Evolutionary conservation across 83 land plant genomes (phyloP).

Genomic region (Isoetes engelmannii): DNA sequence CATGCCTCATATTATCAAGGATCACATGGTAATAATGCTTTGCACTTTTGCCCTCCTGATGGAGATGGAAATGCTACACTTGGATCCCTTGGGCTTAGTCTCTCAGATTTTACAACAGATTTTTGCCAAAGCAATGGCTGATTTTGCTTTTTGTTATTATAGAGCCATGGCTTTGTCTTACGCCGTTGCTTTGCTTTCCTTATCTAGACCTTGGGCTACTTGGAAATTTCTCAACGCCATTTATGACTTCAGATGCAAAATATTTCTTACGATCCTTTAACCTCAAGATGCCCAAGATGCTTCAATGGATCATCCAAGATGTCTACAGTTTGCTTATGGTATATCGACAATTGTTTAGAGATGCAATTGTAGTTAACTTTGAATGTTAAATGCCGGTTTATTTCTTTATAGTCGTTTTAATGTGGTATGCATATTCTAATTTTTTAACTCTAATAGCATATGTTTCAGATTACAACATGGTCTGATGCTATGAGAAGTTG

Average conservation of each 20-base stretch:
- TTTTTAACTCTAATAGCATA: no score
- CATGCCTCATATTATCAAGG: constrained; percentile 33
- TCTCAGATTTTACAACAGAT: constrained; percentile 85
- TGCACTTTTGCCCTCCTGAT: constrained; percentile 36
- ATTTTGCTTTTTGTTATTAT: background rate
- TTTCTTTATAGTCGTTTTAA: no score
- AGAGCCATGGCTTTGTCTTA: constrained; percentile 3
- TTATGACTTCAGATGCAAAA: constrained; percentile 68
- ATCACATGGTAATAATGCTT: constrained; percentile 34
- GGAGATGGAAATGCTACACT: constrained; percentile 52
- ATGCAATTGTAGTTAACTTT: no score
- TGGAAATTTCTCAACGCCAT: constrained; percentile 76
- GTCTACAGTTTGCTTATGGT: no score
- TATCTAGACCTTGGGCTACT: constrained; percentile 64
- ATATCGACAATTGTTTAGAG: no score
- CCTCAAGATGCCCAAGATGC: no score
- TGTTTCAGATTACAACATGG: no score
- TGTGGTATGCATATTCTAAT: no score
- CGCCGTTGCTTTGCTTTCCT: constrained; percentile 9
- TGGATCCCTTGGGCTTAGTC: constrained; percentile 64
- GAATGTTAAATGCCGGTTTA: no score
- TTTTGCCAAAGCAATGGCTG: constrained; percentile 17
- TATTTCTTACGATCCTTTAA: constrained; percentile 43
- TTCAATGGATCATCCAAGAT: no score
- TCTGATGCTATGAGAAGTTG: no score